A percentile compares a stretch with the other conserved stretches of the same genome.
Conservation (phyloP, 2,329 filamentous ascomycete genomes). For the Stemphylium vesicarium region DNA sequence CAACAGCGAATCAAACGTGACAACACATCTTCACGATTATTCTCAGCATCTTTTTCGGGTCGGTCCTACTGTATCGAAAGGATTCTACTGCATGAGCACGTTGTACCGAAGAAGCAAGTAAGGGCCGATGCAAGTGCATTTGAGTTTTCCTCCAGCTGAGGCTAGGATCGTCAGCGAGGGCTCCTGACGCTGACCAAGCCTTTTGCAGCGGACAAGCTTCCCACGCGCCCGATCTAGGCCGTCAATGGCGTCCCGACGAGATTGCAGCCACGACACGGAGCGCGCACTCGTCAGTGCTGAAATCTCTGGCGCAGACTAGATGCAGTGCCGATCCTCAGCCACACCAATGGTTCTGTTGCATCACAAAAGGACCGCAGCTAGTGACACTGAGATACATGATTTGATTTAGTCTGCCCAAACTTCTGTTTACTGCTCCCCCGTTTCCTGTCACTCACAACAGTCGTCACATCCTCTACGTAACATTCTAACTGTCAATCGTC, state of each 20-base stretch:
- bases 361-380: constrained; percentile 6
- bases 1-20: neutral
- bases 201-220: constrained; percentile 8
- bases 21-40: neutral
- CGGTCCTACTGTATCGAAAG: neutral
- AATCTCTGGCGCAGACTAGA: neutral
- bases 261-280: constrained; percentile 21
- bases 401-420: constrained; percentile 11
- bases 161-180: neutral
- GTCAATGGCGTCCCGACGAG: constrained; percentile 2
- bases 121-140: neutral
- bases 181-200: neutral
- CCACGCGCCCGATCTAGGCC: constrained; percentile 14
- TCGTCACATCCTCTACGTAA: constrained; percentile 1
- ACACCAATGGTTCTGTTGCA: constrained; percentile 14
- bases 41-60: neutral
- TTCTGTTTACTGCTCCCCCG: constrained; percentile 2
- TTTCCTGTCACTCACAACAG: neutral
- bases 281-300: constrained; percentile 1
- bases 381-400: constrained; percentile 22
- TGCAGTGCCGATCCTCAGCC: constrained; percentile 21
- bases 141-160: constrained; percentile 1
- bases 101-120: neutral
- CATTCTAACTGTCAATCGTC: neutral
- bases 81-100: neutral